phyloP scores from a whole-genome alignment of 768 basidiomycete genomes.

The Clitopilus passeckerianus region DNA sequence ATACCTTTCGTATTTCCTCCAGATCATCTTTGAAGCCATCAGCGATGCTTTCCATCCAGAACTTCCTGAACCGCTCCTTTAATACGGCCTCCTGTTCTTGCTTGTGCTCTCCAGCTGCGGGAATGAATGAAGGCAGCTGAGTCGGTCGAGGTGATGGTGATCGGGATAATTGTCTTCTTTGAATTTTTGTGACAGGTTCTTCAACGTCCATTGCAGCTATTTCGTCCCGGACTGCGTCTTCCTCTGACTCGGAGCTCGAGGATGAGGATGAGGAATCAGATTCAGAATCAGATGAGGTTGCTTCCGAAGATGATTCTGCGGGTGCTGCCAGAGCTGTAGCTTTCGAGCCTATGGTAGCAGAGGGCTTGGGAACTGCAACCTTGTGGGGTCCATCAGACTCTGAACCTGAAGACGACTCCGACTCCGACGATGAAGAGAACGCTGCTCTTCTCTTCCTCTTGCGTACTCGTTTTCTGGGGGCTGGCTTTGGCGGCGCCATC shows the following conservation, averaged over 20 bases:
- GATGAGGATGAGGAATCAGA: slow-evolving; percentile 6
- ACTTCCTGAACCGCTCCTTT: slow-evolving; percentile 69
- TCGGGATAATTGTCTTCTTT: slow-evolving; percentile 23
- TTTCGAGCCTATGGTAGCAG: slow-evolving; percentile 3
- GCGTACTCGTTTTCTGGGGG: slow-evolving; percentile 40
- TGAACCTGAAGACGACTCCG: slow-evolving; percentile 35
- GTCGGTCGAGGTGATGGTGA: slow-evolving; percentile 43
- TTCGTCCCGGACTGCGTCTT: slow-evolving; percentile 7
- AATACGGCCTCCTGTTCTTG: slow-evolving; percentile 44
- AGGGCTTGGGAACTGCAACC: slow-evolving; percentile 6
- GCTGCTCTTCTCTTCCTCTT: slow-evolving; percentile 51
- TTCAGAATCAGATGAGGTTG: slow-evolving; percentile 22
- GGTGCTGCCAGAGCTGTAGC: slow-evolving; percentile 2
- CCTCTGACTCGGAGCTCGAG: slow-evolving; percentile 19
- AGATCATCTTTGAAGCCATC: slow-evolving; percentile 82
- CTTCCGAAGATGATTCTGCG: slow-evolving; percentile 16
- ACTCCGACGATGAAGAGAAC: slow-evolving; percentile 36
- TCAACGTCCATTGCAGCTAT: slow-evolving; percentile 9
- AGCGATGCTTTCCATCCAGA: slow-evolving; percentile 83
- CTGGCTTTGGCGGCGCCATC: slow-evolving; percentile 23
- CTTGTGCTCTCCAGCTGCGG: slow-evolving; percentile 17
- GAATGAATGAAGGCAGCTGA: slow-evolving; percentile 56
- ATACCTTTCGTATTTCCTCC: slow-evolving; percentile 78
- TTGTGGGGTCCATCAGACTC: slow-evolving; percentile 13
- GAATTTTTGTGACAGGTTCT: slow-evolving; percentile 7